Percentiles rank a stretch among this genome's conserved stretches.
Evolutionary conservation across 1,284 basidiomycete genomes (phyloP).

Genomic region (Sphaerobolus stellatus): DNA sequence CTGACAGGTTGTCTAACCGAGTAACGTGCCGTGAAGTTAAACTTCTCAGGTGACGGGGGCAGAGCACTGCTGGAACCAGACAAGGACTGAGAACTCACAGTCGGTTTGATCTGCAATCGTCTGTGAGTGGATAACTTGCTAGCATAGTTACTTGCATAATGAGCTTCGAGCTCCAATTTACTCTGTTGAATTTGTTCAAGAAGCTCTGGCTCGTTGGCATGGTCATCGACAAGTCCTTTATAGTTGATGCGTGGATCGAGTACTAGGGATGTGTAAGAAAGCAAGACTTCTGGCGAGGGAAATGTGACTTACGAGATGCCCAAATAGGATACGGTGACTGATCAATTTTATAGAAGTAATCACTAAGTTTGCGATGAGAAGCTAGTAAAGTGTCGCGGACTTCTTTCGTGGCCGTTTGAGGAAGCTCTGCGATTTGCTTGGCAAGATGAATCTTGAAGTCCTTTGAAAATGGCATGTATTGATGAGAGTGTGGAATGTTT

Average conservation of each 20-base stretch:
- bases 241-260: conserved; percentile 17
- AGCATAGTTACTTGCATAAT: neutral
- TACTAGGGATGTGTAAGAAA: conserved; percentile 4
- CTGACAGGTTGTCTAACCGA: too few relatives aligned
- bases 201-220: neutral
- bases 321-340: conserved; percentile 21
- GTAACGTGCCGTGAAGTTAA: too few relatives aligned
- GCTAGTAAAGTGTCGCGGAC: conserved; percentile 11
- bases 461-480: conserved; percentile 19
- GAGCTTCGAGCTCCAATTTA: neutral
- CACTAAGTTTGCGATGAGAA: conserved; percentile 21
- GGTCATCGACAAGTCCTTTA: conserved; percentile 8
- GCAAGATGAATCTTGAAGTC: conserved; percentile 20
- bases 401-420: neutral
- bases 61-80: too few relatives aligned
- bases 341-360: conserved; percentile 16
- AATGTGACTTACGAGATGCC: conserved; percentile 19
- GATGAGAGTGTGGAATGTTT: conserved; percentile 21
- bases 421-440: conserved; percentile 12
- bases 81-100: too few relatives aligned
- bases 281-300: neutral
- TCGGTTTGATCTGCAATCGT: too few relatives aligned
- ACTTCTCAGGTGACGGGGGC: too few relatives aligned
- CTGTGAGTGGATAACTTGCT: too few relatives aligned
- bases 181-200: neutral